Evolutionary conservation across 2,329 filamentous ascomycete species (phyloP).

Genomic region (Fusarium sp.): DNA sequence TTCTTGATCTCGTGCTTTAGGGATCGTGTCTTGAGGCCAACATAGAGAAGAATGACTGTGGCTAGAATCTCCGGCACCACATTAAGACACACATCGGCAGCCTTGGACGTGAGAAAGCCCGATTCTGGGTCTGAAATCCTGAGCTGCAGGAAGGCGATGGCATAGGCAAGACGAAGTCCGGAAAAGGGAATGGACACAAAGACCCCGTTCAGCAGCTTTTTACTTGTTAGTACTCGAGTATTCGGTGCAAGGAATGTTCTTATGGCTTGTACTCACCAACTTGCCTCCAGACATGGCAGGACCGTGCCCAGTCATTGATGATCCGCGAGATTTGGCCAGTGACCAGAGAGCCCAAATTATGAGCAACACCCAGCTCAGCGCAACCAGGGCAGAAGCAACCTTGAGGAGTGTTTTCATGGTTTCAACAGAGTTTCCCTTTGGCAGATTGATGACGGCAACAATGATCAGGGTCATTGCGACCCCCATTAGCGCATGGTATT

Average conservation of each 20-base stretch:
- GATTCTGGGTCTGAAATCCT: slow-evolving; percentile 16
- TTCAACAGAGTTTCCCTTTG: not conserved
- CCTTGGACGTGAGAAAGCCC: slow-evolving; percentile 15
- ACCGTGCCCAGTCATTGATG: not conserved
- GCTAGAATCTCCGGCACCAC: slow-evolving; percentile 23
- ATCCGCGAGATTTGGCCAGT: not conserved
- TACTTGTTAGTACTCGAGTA: not conserved
- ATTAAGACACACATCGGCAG: slow-evolving; percentile 7
- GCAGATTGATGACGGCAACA: slow-evolving; percentile 12
- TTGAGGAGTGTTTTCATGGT: slow-evolving; percentile 13
- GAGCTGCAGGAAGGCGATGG: slow-evolving; percentile 18
- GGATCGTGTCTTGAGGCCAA: slow-evolving; percentile 11
- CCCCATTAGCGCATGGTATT: slow-evolving; percentile 17
- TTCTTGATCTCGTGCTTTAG: slow-evolving; percentile 21
- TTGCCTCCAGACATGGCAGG: slow-evolving; percentile 11
- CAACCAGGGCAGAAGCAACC: slow-evolving; percentile 13
- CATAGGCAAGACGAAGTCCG: slow-evolving; percentile 14
- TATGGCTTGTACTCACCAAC: not conserved
- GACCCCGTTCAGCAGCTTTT: slow-evolving; percentile 10
- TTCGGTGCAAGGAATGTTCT: too few relatives aligned
- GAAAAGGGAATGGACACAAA: slow-evolving; percentile 5
- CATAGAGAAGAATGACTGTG: slow-evolving; percentile 2
- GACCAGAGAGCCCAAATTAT: slow-evolving; percentile 18
- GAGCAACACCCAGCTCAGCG: slow-evolving; percentile 13
- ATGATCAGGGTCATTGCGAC: slow-evolving; percentile 20